Evolutionary conservation across 2,329 filamentous ascomycete species (phyloP).

Genomic region (Knufia petricola): DNA sequence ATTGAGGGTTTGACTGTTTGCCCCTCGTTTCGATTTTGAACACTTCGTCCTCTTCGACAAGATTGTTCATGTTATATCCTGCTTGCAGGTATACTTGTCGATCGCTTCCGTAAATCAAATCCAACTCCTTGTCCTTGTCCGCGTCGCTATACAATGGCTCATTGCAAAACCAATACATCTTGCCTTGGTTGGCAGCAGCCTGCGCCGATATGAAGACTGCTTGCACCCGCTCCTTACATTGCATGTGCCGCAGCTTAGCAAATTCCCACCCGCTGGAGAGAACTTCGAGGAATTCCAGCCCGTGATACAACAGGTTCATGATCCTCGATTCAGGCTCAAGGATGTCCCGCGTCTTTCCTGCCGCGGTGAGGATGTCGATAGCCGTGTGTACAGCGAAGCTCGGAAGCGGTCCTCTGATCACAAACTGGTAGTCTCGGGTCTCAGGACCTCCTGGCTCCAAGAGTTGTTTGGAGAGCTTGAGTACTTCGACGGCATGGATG

Average conservation of each 20-base stretch:
- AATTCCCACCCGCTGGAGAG: constrained; percentile 52
- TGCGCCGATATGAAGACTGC: constrained; percentile 32
- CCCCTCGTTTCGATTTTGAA: background rate
- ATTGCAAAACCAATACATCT: constrained; percentile 30
- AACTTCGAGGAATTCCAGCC: constrained; percentile 46
- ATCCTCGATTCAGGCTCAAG: constrained; percentile 29
- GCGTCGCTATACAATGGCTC: constrained; percentile 33
- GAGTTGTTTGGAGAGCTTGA: constrained; percentile 16
- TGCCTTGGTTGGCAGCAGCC: constrained; percentile 29
- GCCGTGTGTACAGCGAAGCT: constrained; percentile 55
- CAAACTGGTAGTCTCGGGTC: constrained; percentile 12
- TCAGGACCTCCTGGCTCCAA: constrained; percentile 11
- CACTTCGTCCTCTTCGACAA: background rate
- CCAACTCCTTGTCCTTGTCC: constrained; percentile 30
- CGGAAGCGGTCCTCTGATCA: constrained; percentile 51
- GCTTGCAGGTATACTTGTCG: constrained; percentile 19
- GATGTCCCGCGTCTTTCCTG: constrained; percentile 45
- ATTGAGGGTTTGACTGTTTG: no score
- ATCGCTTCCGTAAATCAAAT: constrained; percentile 34
- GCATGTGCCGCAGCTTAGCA: constrained; percentile 42
- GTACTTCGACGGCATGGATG: constrained; percentile 13
- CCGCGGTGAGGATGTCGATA: constrained; percentile 56
- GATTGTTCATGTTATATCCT: constrained; percentile 4
- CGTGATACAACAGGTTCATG: constrained; percentile 46
- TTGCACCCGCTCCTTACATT: constrained; percentile 40